Base-by-base conservation (phyloP, 345 rosid species). In the Raphanus raphanistrum region DNA sequence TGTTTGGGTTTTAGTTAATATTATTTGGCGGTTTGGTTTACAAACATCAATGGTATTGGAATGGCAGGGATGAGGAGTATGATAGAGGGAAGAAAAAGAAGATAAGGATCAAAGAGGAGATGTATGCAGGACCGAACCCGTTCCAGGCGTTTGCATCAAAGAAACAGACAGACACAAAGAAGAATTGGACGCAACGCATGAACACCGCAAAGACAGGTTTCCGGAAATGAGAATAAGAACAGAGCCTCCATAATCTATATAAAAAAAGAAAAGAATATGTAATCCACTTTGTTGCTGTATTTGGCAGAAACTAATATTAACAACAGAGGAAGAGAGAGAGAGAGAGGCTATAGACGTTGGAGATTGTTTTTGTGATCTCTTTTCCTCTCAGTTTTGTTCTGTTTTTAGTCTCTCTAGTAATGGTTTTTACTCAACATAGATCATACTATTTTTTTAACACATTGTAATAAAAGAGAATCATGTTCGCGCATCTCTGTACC, bases 1-100 rank as follows among this genome's bases (percentile, higher is more conserved):
- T 63, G 9, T 48, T 48, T 63, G 9, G 12, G 67, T 57, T 52
- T 52, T 80, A 0, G 41, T 66, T 74, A 32, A 63, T 17, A 43
- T 63, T 4, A 62, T 32, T 61, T 4, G 29, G 65, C 21, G 38
- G 66, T 54, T 54, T 50, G 17, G 55, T 13, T 50, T 50, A 1
- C 21, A 50, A 3, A n/a, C 33, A 26, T 16, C 6, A 27, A 57
- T 75, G 68, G 68, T 57, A 59, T 48, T 58, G 66, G 72, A 1
- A 70, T 68, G 43, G 35, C 81, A 95, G 99, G 97, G 99, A 95
- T 70, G 97, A 90, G 75, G 97, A 92, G 76, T 95, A 95, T 73
- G 99, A 95, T 72, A 85, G 81, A n/a, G 99, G 99, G 13, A 95
- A 83, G 88, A 87, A 90, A 81, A 95, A 90, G 90, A 95, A 95